Conservation (phyloP, 345 rosid species). For the Stellera chamaejasme region DNA sequence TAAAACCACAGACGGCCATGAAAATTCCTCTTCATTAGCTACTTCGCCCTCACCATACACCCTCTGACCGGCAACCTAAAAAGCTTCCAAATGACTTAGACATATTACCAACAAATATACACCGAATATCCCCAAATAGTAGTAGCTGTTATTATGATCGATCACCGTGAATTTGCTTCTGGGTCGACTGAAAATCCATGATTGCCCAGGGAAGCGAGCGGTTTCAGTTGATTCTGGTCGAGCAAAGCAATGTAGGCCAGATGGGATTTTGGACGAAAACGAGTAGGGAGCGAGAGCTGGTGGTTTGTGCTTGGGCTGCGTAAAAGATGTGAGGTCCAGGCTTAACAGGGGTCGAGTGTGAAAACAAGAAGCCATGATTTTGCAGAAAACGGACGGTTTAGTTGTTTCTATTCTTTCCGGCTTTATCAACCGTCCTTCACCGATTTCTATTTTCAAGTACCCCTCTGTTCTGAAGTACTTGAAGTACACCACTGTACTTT, state of each 20-base stretch:
- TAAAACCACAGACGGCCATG: slow-evolving; percentile 78
- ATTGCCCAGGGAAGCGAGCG: slow-evolving; percentile 16
- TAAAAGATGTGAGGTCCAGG: slow-evolving; percentile 14
- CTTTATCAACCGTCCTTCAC: too few species aligned
- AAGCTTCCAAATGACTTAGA: neutral
- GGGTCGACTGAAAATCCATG: slow-evolving; percentile 13
- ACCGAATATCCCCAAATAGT: neutral
- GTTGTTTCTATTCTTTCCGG: slow-evolving; percentile 18
- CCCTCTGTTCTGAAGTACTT: too few species aligned
- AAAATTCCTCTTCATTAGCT: slow-evolving; percentile 46
- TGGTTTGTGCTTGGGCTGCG: slow-evolving; percentile 14
- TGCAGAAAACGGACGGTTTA: slow-evolving; percentile 10
- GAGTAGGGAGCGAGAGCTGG: slow-evolving; percentile 4
- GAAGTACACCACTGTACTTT: too few species aligned
- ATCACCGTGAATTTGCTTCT: slow-evolving; percentile 29
- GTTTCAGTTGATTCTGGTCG: slow-evolving; percentile 13
- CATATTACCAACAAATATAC: neutral
- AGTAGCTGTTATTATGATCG: neutral
- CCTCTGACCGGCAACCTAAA: slow-evolving; percentile 39
- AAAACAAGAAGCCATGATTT: slow-evolving; percentile 28
- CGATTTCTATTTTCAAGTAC: too few species aligned
- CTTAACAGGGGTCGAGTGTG: slow-evolving; percentile 12
- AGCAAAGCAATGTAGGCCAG: neutral
- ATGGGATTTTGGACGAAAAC: slow-evolving; percentile 10
- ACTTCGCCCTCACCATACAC: slow-evolving; percentile 48